These are phyloP conservation scores for Mrakia gelida DNA, from an alignment of 768 basidiomycete species.

Conservation along the genomic window DNA sequence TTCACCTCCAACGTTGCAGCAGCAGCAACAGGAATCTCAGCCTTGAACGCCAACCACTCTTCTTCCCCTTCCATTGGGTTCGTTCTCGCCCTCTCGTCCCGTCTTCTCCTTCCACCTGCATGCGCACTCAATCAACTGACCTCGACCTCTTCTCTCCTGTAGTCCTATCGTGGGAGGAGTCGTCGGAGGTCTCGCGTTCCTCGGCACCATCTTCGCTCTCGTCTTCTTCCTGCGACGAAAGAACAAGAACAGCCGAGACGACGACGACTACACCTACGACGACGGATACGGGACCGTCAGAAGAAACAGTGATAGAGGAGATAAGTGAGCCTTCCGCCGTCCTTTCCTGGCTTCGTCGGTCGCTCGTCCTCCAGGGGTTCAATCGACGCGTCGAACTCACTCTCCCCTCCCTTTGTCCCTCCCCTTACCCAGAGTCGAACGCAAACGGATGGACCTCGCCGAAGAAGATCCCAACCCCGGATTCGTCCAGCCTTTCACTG, in stretches of 20 bases:
- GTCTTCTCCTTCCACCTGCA: not conserved
- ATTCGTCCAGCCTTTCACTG: not conserved
- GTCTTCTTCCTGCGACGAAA: not conserved
- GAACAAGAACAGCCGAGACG: not conserved
- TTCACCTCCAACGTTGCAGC: not conserved
- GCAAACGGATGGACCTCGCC: not conserved
- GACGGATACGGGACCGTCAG: not conserved
- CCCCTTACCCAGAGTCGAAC: not conserved
- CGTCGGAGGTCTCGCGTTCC: not conserved
- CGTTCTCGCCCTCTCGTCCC: not conserved
- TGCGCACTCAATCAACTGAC: not conserved
- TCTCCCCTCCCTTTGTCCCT: not conserved
- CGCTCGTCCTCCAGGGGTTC: not conserved
- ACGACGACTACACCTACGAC: not conserved
- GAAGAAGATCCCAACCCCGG: not conserved
- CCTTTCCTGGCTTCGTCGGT: too few species aligned
- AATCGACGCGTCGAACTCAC: not conserved
- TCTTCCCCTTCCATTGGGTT: not conserved
- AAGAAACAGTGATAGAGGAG: not conserved
- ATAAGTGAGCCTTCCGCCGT: not conserved
- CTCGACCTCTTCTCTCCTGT: not conserved
- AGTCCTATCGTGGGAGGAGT: not conserved
- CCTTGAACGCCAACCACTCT: not conserved
- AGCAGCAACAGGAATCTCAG: not conserved
- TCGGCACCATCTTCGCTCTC: not conserved